These are phyloP conservation scores for Sphaerostilbella broomeana DNA, from an alignment of 2,329 filamentous ascomycete genomes.

Conservation along the genomic window DNA sequence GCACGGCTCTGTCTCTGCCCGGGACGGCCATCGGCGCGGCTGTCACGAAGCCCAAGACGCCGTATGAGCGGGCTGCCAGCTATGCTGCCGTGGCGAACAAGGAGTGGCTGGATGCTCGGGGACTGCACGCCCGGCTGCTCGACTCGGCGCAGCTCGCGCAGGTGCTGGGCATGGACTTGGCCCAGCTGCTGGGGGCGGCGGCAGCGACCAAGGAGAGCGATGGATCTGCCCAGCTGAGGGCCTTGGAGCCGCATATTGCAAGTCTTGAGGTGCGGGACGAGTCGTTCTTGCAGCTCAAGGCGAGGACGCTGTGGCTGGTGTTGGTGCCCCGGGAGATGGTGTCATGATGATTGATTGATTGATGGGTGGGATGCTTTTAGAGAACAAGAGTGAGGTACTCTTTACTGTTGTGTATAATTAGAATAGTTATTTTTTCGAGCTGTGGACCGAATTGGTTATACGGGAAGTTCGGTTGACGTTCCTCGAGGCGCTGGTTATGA, in stretches of 20 bases:
- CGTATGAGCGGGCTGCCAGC: conserved; percentile 34
- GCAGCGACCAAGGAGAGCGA: conserved; percentile 15
- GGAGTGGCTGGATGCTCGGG: conserved; percentile 36
- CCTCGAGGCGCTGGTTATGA: no score
- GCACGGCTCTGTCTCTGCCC: conserved; percentile 30
- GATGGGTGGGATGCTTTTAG: no score
- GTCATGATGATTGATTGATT: not conserved
- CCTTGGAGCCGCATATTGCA: conserved; percentile 23
- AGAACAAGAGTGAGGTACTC: no score
- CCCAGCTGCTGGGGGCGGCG: conserved; percentile 35
- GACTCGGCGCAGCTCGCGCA: conserved; percentile 27
- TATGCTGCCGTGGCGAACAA: conserved; percentile 37
- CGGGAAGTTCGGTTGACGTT: no score
- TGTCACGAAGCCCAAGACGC: conserved; percentile 33
- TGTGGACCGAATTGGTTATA: no score
- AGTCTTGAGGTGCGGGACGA: conserved; percentile 23
- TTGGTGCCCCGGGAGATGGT: conserved; percentile 15
- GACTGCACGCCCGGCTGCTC: conserved; percentile 31
- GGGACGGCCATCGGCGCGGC: conserved; percentile 27
- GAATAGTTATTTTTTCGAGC: no score
- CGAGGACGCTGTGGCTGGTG: conserved; percentile 32
- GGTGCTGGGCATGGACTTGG: conserved; percentile 25
- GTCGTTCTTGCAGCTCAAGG: conserved; percentile 20
- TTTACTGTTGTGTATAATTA: no score
- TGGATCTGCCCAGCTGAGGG: conserved; percentile 18